A percentile compares a stretch with the other conserved stretches of the same genome.
phyloP scores from a whole-genome alignment of 1,139 yeast species.

The Meyerozyma smithsonii region DNA sequence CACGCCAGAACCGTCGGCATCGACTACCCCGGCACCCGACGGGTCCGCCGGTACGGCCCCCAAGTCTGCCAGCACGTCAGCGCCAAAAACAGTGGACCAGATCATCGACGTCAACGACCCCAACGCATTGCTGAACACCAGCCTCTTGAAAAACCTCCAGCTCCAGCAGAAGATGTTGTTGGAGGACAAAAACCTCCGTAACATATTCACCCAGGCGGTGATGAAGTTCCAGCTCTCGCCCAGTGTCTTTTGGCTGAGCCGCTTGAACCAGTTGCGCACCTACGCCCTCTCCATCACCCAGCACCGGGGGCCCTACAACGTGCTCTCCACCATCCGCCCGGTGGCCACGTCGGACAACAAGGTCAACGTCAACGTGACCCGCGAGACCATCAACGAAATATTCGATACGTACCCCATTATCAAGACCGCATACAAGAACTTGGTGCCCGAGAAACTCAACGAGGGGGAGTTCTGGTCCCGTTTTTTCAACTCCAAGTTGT shows the following conservation, averaged over 20 bases:
- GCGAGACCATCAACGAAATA: conserved; percentile 86
- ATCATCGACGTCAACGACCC: conserved; percentile 15
- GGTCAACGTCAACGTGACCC: conserved; percentile 85
- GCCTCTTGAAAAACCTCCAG: conserved; percentile 60
- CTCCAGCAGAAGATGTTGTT: conserved; percentile 74
- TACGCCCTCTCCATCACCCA: conserved; percentile 82
- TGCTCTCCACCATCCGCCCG: conserved; percentile 87
- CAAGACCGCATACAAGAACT: conserved; percentile 82
- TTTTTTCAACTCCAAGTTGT: conserved; percentile 84
- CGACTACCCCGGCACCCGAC: conserved; percentile 10
- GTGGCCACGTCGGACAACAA: conserved; percentile 86
- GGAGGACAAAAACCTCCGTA: conserved; percentile 66
- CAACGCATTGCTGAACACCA: conserved; percentile 31
- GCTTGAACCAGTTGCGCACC: conserved; percentile 76
- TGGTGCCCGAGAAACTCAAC: conserved; percentile 72
- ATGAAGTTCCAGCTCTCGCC: conserved; percentile 75
- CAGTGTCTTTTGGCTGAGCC: conserved; percentile 81
- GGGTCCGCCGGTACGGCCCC: conserved; percentile 6
- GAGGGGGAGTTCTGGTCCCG: conserved; percentile 98
- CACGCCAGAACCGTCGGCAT: conserved; percentile 16
- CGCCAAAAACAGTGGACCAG: conserved; percentile 8
- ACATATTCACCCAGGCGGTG: conserved; percentile 83
- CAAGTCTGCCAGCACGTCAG: conserved; percentile 4
- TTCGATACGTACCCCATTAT: conserved; percentile 92
- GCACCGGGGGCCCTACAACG: conserved; percentile 90